Percentiles rank a stretch among this genome's conserved stretches.
Conservation (phyloP, 352 stramenopile genomes). For the Globisporangium nagaii region DNA sequence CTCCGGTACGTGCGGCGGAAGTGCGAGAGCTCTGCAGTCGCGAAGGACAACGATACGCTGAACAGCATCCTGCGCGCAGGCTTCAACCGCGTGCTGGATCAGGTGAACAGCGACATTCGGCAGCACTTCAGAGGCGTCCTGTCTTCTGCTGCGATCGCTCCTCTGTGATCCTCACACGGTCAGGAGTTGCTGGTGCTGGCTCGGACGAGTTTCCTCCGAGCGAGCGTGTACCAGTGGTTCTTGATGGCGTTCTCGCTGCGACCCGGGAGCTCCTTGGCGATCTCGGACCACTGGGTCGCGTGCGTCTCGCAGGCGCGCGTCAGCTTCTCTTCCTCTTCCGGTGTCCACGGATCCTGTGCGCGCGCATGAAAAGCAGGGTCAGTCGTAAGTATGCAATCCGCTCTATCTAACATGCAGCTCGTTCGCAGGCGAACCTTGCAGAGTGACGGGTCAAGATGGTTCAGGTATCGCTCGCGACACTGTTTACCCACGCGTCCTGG, state of each 20-base stretch:
- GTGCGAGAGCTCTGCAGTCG: constrained; percentile 19
- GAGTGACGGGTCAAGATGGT: constrained; percentile 49
- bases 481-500: constrained; percentile 59
- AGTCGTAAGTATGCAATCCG: not conserved
- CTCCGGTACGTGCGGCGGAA: constrained; percentile 68
- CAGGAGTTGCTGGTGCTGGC: not conserved
- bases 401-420: not conserved
- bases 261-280: constrained; percentile 39
- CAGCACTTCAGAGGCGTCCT: constrained; percentile 44
- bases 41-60: constrained; percentile 8
- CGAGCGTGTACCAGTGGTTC: constrained; percentile 50
- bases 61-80: constrained; percentile 5
- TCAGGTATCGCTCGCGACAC: constrained; percentile 66
- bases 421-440: constrained; percentile 20
- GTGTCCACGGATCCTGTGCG: constrained; percentile 41
- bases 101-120: constrained; percentile 53
- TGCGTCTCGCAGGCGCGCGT: constrained; percentile 14
- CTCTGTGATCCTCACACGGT: constrained; percentile 19
- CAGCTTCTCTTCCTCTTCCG: constrained; percentile 37
- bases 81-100: constrained; percentile 61
- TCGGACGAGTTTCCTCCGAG: constrained; percentile 16
- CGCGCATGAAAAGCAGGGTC: not conserved
- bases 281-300: constrained; percentile 36
- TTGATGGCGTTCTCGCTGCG: constrained; percentile 62
- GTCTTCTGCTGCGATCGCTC: constrained; percentile 27